These are phyloP conservation scores for Arthonia radiata DNA, from an alignment of 495 filamentous ascomycete genomes.

Conservation along the genomic window DNA sequence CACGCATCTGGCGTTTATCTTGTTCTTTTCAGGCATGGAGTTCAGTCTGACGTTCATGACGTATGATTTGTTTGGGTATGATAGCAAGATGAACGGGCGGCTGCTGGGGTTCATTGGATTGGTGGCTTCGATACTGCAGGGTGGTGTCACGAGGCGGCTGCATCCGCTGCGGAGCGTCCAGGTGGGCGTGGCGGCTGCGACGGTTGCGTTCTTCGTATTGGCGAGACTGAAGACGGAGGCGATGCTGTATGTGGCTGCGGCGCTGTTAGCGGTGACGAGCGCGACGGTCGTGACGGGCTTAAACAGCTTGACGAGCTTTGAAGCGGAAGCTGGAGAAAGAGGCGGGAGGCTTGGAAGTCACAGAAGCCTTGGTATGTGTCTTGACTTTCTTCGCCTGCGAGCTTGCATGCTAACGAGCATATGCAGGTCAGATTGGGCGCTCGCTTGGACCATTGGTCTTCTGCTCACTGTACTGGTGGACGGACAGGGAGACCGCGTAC, in stretches of 20 bases:
- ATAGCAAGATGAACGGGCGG: slow-evolving; percentile 55
- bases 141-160: slow-evolving; percentile 54
- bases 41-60: slow-evolving; percentile 94
- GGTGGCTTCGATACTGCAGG: slow-evolving; percentile 76
- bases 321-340: slow-evolving; percentile 53
- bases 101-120: slow-evolving; percentile 83
- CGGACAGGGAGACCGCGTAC: slow-evolving; percentile 69
- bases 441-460: slow-evolving; percentile 73
- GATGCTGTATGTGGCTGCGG: slow-evolving; percentile 56
- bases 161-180: slow-evolving; percentile 57
- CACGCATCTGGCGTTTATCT: slow-evolving; percentile 71
- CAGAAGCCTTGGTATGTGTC: slow-evolving; percentile 39
- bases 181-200: slow-evolving; percentile 51
- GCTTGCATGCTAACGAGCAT: slow-evolving; percentile 1
- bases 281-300: slow-evolving; percentile 87
- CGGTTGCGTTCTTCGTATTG: slow-evolving; percentile 57
- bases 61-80: slow-evolving; percentile 66
- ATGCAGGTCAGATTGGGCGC: slow-evolving; percentile 54
- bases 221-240: slow-evolving; percentile 35
- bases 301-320: slow-evolving; percentile 76
- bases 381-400: not conserved
- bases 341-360: slow-evolving; percentile 69
- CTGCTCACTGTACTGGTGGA: slow-evolving; percentile 98
- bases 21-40: slow-evolving; percentile 95
- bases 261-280: slow-evolving; percentile 62